Conservation (phyloP, 768 basidiomycete species). For the Punctularia strigosozonata region DNA sequence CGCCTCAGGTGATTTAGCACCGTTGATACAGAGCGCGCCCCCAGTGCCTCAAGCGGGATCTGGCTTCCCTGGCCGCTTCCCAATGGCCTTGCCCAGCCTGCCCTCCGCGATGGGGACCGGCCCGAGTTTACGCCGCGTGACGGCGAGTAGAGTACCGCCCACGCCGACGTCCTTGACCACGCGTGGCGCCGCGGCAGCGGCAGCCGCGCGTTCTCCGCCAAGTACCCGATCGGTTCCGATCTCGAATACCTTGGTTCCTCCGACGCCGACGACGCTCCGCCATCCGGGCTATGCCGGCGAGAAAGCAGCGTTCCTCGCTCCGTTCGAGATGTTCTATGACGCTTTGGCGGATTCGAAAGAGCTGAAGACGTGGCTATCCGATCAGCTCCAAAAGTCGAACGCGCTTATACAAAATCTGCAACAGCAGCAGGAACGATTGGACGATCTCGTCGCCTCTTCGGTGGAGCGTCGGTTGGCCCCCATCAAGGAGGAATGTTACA, state of each 20-base stretch:
- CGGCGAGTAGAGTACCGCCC: slow-evolving; percentile 53
- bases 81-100: slow-evolving; percentile 59
- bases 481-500: slow-evolving; percentile 50
- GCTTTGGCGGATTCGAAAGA: slow-evolving; percentile 71
- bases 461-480: slow-evolving; percentile 50
- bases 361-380: slow-evolving; percentile 64
- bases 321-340: slow-evolving; percentile 79
- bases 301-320: slow-evolving; percentile 68
- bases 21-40: slow-evolving; percentile 69
- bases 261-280: slow-evolving; percentile 56
- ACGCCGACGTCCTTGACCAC: slow-evolving; percentile 56
- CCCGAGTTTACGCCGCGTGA: slow-evolving; percentile 35
- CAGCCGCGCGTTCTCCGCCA: slow-evolving; percentile 35
- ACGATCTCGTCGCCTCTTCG: slow-evolving; percentile 42
- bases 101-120: slow-evolving; percentile 33
- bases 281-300: slow-evolving; percentile 49
- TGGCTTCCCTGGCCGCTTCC: slow-evolving; percentile 27
- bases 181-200: slow-evolving; percentile 23
- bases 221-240: slow-evolving; percentile 60
- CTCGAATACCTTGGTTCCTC: slow-evolving; percentile 50
- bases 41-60: slow-evolving; percentile 40
- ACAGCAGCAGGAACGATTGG: slow-evolving; percentile 52
- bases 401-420: slow-evolving; percentile 37
- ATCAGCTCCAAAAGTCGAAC: slow-evolving; percentile 58
- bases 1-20: slow-evolving; percentile 42